Conservation (phyloP, 177 flowering plant genomes). For the Telopea speciosissima region DNA sequence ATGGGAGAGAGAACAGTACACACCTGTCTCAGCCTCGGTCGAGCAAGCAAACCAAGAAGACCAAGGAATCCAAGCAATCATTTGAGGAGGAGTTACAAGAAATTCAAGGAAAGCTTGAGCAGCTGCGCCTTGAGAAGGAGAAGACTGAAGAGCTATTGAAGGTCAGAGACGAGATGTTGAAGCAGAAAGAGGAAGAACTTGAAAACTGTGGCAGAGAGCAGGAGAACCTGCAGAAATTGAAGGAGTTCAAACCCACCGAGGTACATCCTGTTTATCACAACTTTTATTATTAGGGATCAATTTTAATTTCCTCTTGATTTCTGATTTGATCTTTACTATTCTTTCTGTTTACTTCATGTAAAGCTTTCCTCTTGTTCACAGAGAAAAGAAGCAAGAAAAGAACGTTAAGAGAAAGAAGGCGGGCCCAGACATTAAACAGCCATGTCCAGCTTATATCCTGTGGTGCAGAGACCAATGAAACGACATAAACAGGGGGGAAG, state of each 20-base stretch:
- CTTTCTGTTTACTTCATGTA: conserved; percentile 9
- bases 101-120: too few relatives aligned
- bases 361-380: conserved; percentile 47
- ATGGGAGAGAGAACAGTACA: conserved; percentile 48
- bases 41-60: conserved; percentile 31
- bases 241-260: conserved; percentile 85
- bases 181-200: too few relatives aligned
- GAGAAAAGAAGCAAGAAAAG: conserved; percentile 53
- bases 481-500: conserved; percentile 40
- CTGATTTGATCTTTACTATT: neutral
- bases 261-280: conserved; percentile 27
- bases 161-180: too few relatives aligned
- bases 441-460: conserved; percentile 62
- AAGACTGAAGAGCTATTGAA: too few relatives aligned
- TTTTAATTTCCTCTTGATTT: conserved; percentile 4
- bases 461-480: conserved; percentile 92
- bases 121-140: too few relatives aligned
- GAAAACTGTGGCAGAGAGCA: conserved; percentile 46
- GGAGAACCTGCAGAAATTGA: conserved; percentile 83
- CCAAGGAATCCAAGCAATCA: conserved; percentile 14
- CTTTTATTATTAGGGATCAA: neutral
- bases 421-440: conserved; percentile 52
- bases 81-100: too few relatives aligned
- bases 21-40: conserved; percentile 35
- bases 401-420: conserved; percentile 50